Percentiles rank a stretch among this genome's conserved stretches.
Conservation (phyloP, 2,329 filamentous ascomycete species). For the Colletotrichum sublineola region DNA sequence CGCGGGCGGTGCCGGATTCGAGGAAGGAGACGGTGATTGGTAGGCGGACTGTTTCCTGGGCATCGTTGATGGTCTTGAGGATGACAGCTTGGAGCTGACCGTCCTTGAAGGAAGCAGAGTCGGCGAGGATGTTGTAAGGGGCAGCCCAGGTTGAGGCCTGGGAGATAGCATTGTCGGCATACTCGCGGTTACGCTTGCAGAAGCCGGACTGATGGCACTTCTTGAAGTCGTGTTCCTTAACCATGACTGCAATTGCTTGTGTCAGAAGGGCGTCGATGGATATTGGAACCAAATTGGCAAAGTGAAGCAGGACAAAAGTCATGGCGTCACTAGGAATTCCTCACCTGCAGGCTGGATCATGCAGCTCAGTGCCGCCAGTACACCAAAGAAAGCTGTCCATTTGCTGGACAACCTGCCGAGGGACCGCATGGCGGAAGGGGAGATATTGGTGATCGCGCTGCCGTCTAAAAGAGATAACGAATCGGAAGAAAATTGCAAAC, state of each 20-base stretch:
- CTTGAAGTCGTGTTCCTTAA: slow-evolving; percentile 98
- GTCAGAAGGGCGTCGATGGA: slow-evolving; percentile 3
- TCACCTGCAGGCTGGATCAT: slow-evolving; percentile 75
- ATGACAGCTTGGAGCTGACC: slow-evolving; percentile 85
- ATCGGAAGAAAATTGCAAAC: neutral
- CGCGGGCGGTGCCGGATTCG: slow-evolving; percentile 87
- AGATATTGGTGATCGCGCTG: slow-evolving; percentile 30
- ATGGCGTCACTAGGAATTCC: slow-evolving; percentile 45
- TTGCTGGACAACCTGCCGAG: slow-evolving; percentile 64
- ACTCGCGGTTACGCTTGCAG: slow-evolving; percentile 93
- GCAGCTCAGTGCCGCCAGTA: slow-evolving; percentile 70
- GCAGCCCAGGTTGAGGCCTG: slow-evolving; percentile 78
- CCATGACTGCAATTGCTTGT: slow-evolving; percentile 68
- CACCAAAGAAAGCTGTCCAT: slow-evolving; percentile 75
- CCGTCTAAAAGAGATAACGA: slow-evolving; percentile 7
- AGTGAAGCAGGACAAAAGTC: neutral
- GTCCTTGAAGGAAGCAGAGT: slow-evolving; percentile 80
- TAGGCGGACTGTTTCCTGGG: slow-evolving; percentile 78
- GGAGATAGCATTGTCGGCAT: slow-evolving; percentile 81
- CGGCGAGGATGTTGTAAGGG: slow-evolving; percentile 82
- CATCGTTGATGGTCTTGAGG: slow-evolving; percentile 79
- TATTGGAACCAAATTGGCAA: neutral
- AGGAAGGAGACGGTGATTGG: slow-evolving; percentile 91
- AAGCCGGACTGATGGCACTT: slow-evolving; percentile 96
- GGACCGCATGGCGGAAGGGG: slow-evolving; percentile 62